Percentiles rank a stretch among this genome's conserved stretches.
Evolutionary conservation across 2,329 filamentous ascomycete genomes (phyloP).

Genomic region (Cadophora luteo-olivacea): DNA sequence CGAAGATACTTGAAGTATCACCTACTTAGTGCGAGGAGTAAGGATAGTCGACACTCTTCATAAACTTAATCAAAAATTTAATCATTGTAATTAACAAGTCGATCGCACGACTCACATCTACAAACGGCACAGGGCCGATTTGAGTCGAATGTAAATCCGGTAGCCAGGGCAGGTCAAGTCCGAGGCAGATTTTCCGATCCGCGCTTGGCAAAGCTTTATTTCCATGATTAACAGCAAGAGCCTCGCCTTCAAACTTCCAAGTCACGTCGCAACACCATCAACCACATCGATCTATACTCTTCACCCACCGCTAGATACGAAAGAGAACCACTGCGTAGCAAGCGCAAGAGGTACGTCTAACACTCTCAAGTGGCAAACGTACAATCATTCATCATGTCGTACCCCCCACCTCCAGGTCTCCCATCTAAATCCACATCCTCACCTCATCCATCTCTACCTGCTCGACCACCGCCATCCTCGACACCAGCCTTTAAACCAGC

Average conservation of each 20-base stretch:
- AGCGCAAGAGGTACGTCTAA: constrained; percentile 48
- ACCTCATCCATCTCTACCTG: constrained; percentile 72
- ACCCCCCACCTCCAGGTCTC: constrained; percentile 84
- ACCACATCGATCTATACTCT: background rate
- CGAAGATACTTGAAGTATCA: too few relatives aligned
- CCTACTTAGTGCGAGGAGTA: background rate
- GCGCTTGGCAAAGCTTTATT: background rate
- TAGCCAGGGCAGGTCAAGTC: too few relatives aligned
- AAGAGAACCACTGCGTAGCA: constrained; percentile 36
- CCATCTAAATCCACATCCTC: constrained; percentile 48
- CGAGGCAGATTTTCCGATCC: background rate
- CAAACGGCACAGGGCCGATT: too few relatives aligned
- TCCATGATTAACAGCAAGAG: background rate
- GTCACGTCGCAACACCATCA: constrained; percentile 4
- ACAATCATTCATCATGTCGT: constrained; percentile 76
- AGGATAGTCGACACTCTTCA: background rate
- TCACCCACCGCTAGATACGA: background rate
- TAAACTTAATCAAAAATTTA: background rate
- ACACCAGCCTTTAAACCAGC: constrained; percentile 38
- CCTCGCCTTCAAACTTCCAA: background rate
- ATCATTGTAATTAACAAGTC: background rate
- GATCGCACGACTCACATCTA: too few relatives aligned
- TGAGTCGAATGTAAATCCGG: too few relatives aligned
- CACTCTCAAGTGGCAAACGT: constrained; percentile 42
- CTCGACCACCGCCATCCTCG: constrained; percentile 71